These are phyloP conservation scores for Tritrichomonas foetus DNA, from an alignment of 208 protist species.

Conservation along the genomic window DNA sequence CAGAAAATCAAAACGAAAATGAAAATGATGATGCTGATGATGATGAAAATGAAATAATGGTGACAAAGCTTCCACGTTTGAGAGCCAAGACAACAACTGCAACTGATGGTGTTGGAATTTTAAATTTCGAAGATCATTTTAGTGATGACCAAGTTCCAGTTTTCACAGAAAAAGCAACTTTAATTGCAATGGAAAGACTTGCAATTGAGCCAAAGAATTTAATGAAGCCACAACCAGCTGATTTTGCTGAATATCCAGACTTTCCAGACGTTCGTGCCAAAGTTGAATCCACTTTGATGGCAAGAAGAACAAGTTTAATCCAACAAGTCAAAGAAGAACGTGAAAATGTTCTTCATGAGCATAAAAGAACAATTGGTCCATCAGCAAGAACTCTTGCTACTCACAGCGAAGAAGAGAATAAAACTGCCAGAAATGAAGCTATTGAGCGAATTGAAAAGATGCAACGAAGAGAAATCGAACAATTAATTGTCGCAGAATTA, in stretches of 20 bases:
- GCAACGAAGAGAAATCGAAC: not conserved
- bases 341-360: not conserved
- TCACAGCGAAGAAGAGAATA: not conserved
- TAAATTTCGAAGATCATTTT: not conserved
- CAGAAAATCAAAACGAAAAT: not conserved
- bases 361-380: not conserved
- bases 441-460: not conserved
- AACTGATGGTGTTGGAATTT: not conserved
- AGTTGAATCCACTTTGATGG: not conserved
- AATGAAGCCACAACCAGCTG: not conserved
- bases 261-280: constrained; percentile 16
- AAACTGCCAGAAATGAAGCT: not conserved
- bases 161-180: constrained; percentile 19
- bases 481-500: not conserved
- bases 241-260: constrained; percentile 1
- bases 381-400: not conserved
- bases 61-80: not conserved
- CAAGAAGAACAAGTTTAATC: not conserved
- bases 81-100: not conserved
- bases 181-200: not conserved
- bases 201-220: not conserved
- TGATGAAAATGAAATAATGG: not conserved
- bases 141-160: not conserved
- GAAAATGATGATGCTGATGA: not conserved
- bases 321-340: not conserved